Conservation (phyloP, 176 grass and related monocot species). For the Melocanna baccifera region DNA sequence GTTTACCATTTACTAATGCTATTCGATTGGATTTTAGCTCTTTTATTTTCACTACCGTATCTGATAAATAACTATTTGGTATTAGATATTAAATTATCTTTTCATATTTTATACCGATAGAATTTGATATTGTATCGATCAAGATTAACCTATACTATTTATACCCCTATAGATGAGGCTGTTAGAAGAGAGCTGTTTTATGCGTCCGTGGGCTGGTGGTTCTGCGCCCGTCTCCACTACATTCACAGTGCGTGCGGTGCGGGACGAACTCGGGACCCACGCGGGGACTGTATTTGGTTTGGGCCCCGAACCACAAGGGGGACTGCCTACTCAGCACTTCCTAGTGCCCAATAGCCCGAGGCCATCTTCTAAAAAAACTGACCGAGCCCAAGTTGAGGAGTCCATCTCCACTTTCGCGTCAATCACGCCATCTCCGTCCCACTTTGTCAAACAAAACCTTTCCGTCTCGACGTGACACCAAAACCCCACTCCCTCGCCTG, state of each 20-base stretch:
- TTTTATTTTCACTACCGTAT: too few species aligned
- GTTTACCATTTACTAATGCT: too few species aligned
- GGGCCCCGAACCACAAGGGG: neutral
- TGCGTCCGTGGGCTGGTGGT: constrained; percentile 1
- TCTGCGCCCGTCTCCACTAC: constrained; percentile 23
- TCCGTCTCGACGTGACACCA: neutral
- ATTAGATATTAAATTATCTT: too few species aligned
- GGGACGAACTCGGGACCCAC: constrained; percentile 23
- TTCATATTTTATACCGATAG: too few species aligned
- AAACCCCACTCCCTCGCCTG: neutral
- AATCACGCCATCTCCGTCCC: neutral
- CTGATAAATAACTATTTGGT: too few species aligned
- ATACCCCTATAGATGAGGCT: neutral
- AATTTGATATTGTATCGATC: too few species aligned
- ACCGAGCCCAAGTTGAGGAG: neutral
- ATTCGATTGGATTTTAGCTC: too few species aligned
- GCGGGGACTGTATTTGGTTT: neutral
- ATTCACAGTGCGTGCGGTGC: constrained; percentile 1
- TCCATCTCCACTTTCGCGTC: neutral
- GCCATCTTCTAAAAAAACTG: too few species aligned
- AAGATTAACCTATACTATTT: too few species aligned
- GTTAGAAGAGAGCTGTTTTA: constrained; percentile 7
- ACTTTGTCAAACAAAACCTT: neutral
- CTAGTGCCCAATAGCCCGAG: neutral
- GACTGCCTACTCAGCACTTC: neutral